Evolutionary conservation across 495 filamentous ascomycete genomes (phyloP), one percentile per base, ranked within the genome.

Genomic region (Parachaetomium inaequale): DNA sequence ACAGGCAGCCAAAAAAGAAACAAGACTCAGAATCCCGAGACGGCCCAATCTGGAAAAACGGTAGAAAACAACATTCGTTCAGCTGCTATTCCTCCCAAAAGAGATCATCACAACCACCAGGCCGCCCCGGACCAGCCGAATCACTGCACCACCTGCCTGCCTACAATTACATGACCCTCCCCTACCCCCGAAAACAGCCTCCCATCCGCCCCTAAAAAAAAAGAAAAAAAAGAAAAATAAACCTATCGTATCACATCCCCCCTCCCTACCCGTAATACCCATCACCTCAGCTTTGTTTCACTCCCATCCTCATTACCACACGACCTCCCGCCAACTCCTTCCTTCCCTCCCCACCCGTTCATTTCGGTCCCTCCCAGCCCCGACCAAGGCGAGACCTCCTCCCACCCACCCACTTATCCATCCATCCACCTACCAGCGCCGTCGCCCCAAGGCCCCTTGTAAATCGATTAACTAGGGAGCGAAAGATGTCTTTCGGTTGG

Each of bases 71-170:
- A 57, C 14, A 23, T 12, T n/a, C 47, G 4, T 19, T 7, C 11
- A 15, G 12, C 15, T 14, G 4, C 38, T 14, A 2, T n/a, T 14
- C 38, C 38, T 17, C 47, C 29, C 29, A 58, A 45, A 45, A 43
- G 32, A 38, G 36, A 40, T 40, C 12, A 42, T 4, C 3, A 34
- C 15, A 32, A 4, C 15, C 1, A 31, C 23, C 28, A 15, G 12
- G 28, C 40, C 55, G 23, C 40, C 55, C 55, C 55, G 55, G 55
- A 58, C 55, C 55, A 58, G 55, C 55, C 55, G 55, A 58, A 58
- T 23, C 2, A 31, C 25, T 14, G 10, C 42, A 31, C 25, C 55
- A 6, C 40, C n/a, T 40, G 34, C 34, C 34, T 36, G 34, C 34
- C 34, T 36, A 12, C 36, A 29, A 29, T 46, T 43, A 46, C 55